Conservation (phyloP, 169 alveolate species). For the Eimeria maxima region DNA sequence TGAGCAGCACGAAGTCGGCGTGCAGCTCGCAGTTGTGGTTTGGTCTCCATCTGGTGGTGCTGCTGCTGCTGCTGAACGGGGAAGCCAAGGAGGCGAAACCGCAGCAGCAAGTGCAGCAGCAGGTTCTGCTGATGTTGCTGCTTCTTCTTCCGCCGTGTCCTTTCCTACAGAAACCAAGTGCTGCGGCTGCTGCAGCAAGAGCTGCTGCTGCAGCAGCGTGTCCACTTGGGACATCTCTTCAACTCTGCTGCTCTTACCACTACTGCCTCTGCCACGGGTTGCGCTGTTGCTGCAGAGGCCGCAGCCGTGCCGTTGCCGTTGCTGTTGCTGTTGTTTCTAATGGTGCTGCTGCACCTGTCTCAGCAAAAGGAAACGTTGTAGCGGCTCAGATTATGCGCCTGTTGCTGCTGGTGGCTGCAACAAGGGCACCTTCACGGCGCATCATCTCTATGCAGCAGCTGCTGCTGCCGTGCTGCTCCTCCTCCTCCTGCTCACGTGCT, state of each 20-base stretch:
- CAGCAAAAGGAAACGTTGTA: not conserved
- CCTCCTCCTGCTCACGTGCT: not conserved
- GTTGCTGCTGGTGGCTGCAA: not conserved
- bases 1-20: conserved; percentile 45
- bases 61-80: not conserved
- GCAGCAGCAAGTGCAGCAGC: conserved; percentile 8
- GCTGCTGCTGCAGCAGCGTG: conserved; percentile 63
- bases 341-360: not conserved
- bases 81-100: conserved; percentile 14
- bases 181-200: conserved; percentile 55
- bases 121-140: not conserved
- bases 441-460: not conserved
- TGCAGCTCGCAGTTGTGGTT: conserved; percentile 34
- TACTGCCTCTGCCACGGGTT: not conserved
- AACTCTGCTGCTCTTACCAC: not conserved
- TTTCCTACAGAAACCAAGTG: conserved; percentile 1
- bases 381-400: not conserved
- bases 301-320: not conserved
- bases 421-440: not conserved
- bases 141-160: not conserved
- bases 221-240: conserved; percentile 52
- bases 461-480: not conserved
- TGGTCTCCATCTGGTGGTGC: conserved; percentile 23
- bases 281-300: not conserved
- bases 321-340: not conserved